Percentiles rank a stretch among this genome's conserved stretches.
These are phyloP conservation scores for Saprolegnia diclina DNA, from an alignment of 352 stramenopile species.

Conservation along the genomic window DNA sequence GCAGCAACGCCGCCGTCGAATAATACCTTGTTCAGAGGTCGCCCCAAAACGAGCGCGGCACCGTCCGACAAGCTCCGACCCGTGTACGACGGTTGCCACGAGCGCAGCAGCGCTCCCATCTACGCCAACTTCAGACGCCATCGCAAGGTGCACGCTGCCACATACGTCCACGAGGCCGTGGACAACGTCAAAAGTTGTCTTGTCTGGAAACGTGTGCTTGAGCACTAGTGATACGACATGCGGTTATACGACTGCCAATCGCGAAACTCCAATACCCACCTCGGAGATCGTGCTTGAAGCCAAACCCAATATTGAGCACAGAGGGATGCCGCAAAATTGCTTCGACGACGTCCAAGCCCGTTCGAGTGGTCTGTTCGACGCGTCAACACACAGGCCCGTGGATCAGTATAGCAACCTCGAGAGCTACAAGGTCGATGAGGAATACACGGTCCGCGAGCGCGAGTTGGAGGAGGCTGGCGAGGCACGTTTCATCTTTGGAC, in stretches of 20 bases:
- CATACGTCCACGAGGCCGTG: slow-evolving; percentile 8
- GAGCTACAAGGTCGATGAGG: slow-evolving; percentile 18
- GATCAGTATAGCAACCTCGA: slow-evolving; percentile 1
- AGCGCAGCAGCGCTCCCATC: slow-evolving; percentile 4
- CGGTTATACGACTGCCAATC: background rate
- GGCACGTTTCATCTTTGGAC: slow-evolving; percentile 9
- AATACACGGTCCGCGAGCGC: slow-evolving; percentile 2
- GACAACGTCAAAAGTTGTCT: slow-evolving; percentile 1
- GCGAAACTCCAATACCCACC: background rate
- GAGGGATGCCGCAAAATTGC: background rate
- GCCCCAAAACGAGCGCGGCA: background rate
- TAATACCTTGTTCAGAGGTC: slow-evolving; percentile 22
- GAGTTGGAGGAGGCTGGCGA: slow-evolving; percentile 24
- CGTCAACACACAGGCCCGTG: background rate
- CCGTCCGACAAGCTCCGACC: slow-evolving; percentile 20
- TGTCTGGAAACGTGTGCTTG: slow-evolving; percentile 23
- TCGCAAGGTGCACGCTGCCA: background rate
- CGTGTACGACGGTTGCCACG: background rate
- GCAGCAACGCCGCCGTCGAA: background rate
- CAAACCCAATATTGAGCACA: slow-evolving; percentile 24
- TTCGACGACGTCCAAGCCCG: slow-evolving; percentile 5
- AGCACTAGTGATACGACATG: slow-evolving; percentile 18
- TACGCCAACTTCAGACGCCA: background rate
- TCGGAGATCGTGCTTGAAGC: slow-evolving; percentile 17
- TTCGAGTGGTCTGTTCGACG: background rate